Conservation (phyloP, 352 stramenopile genomes). For the Phytophthora meadii region DNA sequence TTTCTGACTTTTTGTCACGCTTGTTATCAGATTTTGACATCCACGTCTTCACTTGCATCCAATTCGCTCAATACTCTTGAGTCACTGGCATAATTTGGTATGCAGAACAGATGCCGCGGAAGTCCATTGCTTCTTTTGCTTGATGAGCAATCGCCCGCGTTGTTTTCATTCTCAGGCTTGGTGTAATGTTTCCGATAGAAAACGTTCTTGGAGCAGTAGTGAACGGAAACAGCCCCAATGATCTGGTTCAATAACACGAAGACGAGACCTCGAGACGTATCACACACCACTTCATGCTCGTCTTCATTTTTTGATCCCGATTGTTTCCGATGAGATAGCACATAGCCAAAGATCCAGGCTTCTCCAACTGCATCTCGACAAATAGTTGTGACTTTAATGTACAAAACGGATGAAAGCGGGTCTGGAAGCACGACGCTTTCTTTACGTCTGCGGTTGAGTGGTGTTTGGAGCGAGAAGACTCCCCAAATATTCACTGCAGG, state of each 20-base stretch:
- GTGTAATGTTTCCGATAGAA: constrained; percentile 33
- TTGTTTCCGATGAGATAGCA: constrained; percentile 22
- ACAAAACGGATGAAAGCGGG: constrained; percentile 28
- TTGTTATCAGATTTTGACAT: constrained; percentile 36
- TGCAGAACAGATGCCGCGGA: constrained; percentile 32
- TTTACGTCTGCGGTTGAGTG: constrained; percentile 14
- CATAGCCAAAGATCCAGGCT: constrained; percentile 37
- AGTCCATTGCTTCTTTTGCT: constrained; percentile 7
- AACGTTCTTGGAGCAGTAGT: constrained; percentile 33
- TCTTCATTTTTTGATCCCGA: constrained; percentile 15
- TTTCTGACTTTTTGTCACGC: constrained; percentile 19
- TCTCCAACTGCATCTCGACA: constrained; percentile 37
- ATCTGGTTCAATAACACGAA: constrained; percentile 31
- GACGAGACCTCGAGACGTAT: constrained; percentile 27
- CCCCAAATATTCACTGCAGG: constrained; percentile 44
- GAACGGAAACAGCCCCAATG: constrained; percentile 31
- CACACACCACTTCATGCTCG: constrained; percentile 29
- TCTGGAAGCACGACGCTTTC: constrained; percentile 27
- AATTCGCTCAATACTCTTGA: background rate
- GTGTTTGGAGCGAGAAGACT: constrained; percentile 26
- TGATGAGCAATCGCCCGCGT: background rate
- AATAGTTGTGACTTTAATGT: constrained; percentile 33
- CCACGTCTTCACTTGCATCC: background rate
- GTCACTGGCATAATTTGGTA: constrained; percentile 18
- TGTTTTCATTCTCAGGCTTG: background rate